Base-by-base conservation (phyloP, 2,329 filamentous ascomycete genomes). In the Emmonsiellopsis sp. region DNA sequence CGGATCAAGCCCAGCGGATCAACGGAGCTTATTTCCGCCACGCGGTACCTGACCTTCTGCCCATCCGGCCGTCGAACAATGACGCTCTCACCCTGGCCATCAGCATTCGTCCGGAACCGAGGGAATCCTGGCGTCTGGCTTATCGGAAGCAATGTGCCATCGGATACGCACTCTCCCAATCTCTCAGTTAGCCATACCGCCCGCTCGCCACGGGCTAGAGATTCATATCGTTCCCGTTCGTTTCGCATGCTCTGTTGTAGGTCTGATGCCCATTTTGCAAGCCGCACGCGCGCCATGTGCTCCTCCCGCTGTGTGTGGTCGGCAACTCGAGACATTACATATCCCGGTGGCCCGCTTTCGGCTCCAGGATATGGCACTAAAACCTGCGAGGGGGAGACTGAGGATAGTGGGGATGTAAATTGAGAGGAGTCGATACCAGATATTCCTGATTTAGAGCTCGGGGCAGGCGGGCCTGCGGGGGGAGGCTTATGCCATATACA, bases 251-350 rank as follows among this genome's bases (percentile, higher is more conserved):
- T 89, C 53, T 82, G 81, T 65, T 94, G 88, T 0, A 95, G 75
- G 61, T 93, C 87, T 7, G 83, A 79, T 0, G 89, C 89, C 89
- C 89, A 95, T 63, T 86, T 87, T 1, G 85, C 86, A 15, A 94
- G 76, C 6, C 85, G 79, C n/a, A 92, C 77, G 58, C 85, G 82
- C 10, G 82, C 81, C 42, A 84, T 70, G 6, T 74, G 75, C 60
- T 85, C 81, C 62, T 85, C 81, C 15, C 76, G 74, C 55, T 80
- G 78, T 3, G 77, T 79, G 63, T 82, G 75, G 59, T 82, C 80
- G 40, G 79, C 73, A 52, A 86, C 75, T 53, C 82, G 75, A 5
- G 83, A 79, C 48, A 87, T 72, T 5, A 82, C 76, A 60, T 82
- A 81, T n/a, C 76, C 78, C 54, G 73, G 67, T 51, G 72, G 59